These are phyloP conservation scores for Raffaelea arxii DNA, from an alignment of 2,329 filamentous ascomycete species.

Conservation along the genomic window DNA sequence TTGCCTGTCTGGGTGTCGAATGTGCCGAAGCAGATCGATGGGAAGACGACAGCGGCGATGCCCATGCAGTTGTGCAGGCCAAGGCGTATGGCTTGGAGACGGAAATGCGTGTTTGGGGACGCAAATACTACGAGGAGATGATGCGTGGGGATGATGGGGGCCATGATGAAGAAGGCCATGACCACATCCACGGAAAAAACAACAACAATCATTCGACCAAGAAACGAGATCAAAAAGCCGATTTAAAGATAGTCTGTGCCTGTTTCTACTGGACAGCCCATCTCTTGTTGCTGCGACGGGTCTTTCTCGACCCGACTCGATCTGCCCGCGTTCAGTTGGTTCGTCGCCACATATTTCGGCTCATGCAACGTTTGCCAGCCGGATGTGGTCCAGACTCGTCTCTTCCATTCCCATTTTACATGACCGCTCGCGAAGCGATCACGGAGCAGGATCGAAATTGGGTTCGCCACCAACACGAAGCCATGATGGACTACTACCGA, in stretches of 20 bases:
- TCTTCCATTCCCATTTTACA: neutral
- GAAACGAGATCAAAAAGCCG: too few relatives aligned
- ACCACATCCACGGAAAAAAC: neutral
- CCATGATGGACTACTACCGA: too few relatives aligned
- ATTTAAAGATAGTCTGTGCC: neutral
- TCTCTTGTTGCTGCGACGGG: neutral
- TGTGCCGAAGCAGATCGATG: neutral
- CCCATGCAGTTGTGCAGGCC: neutral
- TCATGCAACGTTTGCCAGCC: neutral
- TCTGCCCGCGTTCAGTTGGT: neutral
- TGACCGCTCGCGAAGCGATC: neutral
- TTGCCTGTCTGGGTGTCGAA: neutral
- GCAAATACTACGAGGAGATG: neutral
- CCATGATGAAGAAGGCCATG: neutral
- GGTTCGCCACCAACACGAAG: too few relatives aligned
- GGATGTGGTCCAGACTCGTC: neutral
- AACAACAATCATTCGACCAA: neutral
- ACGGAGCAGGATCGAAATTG: neutral
- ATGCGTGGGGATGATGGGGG: neutral
- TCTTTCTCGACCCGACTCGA: neutral
- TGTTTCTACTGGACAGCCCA: slow-evolving; percentile 1
- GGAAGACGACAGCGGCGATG: neutral
- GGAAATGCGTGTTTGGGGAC: neutral
- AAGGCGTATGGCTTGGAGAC: neutral
- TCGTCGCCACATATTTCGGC: neutral